Conservation (phyloP, 2,329 filamentous ascomycete genomes). For the Calcarisporium arbuscula region DNA sequence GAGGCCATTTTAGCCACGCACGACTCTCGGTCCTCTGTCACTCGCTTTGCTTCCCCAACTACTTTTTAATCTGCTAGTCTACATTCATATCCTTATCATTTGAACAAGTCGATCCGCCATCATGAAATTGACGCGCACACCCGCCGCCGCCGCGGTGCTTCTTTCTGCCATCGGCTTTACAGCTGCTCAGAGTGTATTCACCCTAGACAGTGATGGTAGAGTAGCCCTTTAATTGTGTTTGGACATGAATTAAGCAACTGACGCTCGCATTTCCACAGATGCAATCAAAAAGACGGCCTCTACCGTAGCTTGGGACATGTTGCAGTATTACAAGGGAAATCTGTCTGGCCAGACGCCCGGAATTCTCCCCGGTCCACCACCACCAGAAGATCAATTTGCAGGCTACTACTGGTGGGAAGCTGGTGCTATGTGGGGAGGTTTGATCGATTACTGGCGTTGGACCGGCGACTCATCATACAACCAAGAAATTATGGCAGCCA, state of each 20-base stretch:
- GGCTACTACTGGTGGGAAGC: conserved; percentile 64
- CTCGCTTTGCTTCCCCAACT: neutral
- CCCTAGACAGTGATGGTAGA: conserved; percentile 4
- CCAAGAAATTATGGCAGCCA: conserved; percentile 40
- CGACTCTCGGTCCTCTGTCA: neutral
- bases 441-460: conserved; percentile 59
- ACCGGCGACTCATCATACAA: conserved; percentile 57
- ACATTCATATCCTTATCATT: neutral
- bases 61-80: neutral
- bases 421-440: conserved; percentile 53
- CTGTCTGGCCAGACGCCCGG: conserved; percentile 37
- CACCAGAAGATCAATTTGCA: too few species aligned
- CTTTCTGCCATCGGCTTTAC: conserved; percentile 5
- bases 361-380: conserved; percentile 42
- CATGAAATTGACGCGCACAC: conserved; percentile 5
- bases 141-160: conserved; percentile 6
- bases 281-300: conserved; percentile 32
- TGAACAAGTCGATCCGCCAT: neutral
- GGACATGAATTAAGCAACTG: neutral
- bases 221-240: neutral
- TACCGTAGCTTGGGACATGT: conserved; percentile 35
- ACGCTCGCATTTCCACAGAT: conserved; percentile 15
- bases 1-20: too few species aligned
- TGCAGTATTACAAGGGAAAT: conserved; percentile 41
- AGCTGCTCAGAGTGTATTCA: conserved; percentile 5